A percentile compares a stretch with the other conserved stretches of the same genome.
phyloP scores from a whole-genome alignment of 2,329 filamentous ascomycete species.

The Geoglossum cookeanum region DNA sequence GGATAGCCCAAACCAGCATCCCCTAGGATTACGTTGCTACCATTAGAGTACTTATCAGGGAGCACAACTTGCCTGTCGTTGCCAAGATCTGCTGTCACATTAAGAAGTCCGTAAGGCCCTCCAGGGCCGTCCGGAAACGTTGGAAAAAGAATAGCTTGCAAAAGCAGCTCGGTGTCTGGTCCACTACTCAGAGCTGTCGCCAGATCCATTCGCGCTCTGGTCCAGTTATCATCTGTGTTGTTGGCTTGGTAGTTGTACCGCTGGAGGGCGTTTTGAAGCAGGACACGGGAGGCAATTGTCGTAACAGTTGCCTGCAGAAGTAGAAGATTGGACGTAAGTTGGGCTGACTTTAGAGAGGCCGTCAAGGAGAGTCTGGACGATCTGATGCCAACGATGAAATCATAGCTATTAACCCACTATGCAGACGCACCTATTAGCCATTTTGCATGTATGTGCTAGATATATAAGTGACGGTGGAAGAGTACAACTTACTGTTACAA shows the following conservation, averaged over 20 bases:
- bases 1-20: conserved; percentile 50
- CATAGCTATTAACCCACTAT: conserved; percentile 40
- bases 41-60: conserved; percentile 41
- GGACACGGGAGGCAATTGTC: conserved; percentile 46
- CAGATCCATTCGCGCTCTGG: conserved; percentile 41
- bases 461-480: background rate
- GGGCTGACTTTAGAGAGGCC: conserved; percentile 69
- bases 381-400: conserved; percentile 10
- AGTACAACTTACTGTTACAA: conserved; percentile 37
- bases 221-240: conserved; percentile 39
- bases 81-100: conserved; percentile 35
- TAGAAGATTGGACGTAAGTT: conserved; percentile 59
- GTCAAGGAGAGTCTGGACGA: conserved; percentile 51
- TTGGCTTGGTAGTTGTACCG: conserved; percentile 36
- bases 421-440: conserved; percentile 11
- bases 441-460: background rate
- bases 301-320: conserved; percentile 58
- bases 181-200: conserved; percentile 44
- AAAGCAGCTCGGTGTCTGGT: conserved; percentile 34
- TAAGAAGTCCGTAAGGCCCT: conserved; percentile 36
- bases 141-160: conserved; percentile 58
- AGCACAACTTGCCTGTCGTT: conserved; percentile 32
- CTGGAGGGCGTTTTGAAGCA: conserved; percentile 31
- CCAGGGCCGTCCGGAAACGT: conserved; percentile 40
- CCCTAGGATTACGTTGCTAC: conserved; percentile 39